These are phyloP conservation scores for Tetrastigma voinierianum DNA, from an alignment of 164 flowering plant genomes.

Conservation along the genomic window DNA sequence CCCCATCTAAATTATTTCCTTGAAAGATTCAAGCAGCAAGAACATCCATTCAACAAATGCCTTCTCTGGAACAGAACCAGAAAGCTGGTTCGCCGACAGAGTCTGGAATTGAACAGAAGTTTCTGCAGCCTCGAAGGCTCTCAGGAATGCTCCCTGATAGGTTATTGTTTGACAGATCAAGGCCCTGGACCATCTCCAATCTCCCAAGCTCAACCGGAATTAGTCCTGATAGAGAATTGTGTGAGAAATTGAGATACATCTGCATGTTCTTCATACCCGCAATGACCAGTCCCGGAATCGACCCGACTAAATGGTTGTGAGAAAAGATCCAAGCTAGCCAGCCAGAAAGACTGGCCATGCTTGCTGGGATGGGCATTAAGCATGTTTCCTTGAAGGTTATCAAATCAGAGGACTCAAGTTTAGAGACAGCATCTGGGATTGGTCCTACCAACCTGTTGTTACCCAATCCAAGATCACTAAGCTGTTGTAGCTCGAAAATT, in stretches of 20 bases:
- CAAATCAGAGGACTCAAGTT: constrained; percentile 56
- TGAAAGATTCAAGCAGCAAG: constrained; percentile 63
- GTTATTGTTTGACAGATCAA: constrained; percentile 74
- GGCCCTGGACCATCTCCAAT: constrained; percentile 62
- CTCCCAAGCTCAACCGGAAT: constrained; percentile 62
- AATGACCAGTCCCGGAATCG: constrained; percentile 49
- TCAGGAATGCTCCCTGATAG: constrained; percentile 61
- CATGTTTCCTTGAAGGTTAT: constrained; percentile 52
- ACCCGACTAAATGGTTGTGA: constrained; percentile 56
- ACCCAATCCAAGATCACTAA: constrained; percentile 37
- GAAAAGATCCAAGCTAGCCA: constrained; percentile 64
- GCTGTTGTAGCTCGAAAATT: constrained; percentile 44
- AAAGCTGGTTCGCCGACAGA: constrained; percentile 58
- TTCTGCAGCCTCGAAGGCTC: constrained; percentile 51
- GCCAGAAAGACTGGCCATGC: constrained; percentile 39
- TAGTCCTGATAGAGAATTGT: constrained; percentile 48
- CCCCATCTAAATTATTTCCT: constrained; percentile 50
- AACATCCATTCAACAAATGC: constrained; percentile 28
- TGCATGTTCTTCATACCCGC: constrained; percentile 47
- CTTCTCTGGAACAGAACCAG: constrained; percentile 49
- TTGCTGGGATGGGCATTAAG: constrained; percentile 60
- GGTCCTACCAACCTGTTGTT: constrained; percentile 56
- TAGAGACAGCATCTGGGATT: constrained; percentile 52
- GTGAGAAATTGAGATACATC: constrained; percentile 53
- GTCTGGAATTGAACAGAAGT: constrained; percentile 53